Evolutionary conservation across 2,329 filamentous ascomycete species (phyloP), one percentile per base, ranked within the genome.

Genomic region (Pyrenochaeta sp.): DNA sequence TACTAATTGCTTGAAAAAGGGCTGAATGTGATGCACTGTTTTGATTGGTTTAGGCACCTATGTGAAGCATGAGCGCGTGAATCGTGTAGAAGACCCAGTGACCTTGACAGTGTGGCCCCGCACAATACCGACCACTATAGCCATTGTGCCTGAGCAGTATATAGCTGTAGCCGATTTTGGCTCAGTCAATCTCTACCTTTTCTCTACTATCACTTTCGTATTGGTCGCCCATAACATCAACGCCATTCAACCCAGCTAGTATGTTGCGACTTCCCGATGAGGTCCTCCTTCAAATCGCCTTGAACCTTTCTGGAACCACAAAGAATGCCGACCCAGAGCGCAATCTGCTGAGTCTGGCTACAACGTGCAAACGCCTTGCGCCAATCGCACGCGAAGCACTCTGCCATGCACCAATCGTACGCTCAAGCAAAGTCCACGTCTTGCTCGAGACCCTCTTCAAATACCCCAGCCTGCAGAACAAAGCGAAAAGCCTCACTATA

Each of bases 401-500:
- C 0, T 47, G 37, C 21, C 11, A 37, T 27, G 27, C 37, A 10
- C 50, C 45, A 14, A 17, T 45, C n/a, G 2, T 53, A n/a, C 45
- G 48, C n/a, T 47, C 50, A 7, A 27, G 50, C 50, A 48, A 53
- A n/a, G 27, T 17, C 39, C 17, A 44, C n/a, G 10, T 33, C 4
- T 33, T 53, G 3, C 17, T 53, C 4, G 9, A 4, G 2, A 47
- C 23, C 4, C 32, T 53, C 4, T 48, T 23, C 32, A 31, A 15
- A 18, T 48, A 53, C 17, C 50, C 50, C 2, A 1, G 27, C 4
- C 20, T 53, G 20, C 14, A 23, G 11, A 43, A 21, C 11, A 48
- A 43, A n/a, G 32, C 43, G 9, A 35, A 42, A 3, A 27, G 7
- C 18, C 44, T 53, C 2, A 53, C 44, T 2, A 35, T 53, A 17